Evolutionary conservation across 2,329 filamentous ascomycete species (phyloP).

Genomic region (Chaetomium sp.): DNA sequence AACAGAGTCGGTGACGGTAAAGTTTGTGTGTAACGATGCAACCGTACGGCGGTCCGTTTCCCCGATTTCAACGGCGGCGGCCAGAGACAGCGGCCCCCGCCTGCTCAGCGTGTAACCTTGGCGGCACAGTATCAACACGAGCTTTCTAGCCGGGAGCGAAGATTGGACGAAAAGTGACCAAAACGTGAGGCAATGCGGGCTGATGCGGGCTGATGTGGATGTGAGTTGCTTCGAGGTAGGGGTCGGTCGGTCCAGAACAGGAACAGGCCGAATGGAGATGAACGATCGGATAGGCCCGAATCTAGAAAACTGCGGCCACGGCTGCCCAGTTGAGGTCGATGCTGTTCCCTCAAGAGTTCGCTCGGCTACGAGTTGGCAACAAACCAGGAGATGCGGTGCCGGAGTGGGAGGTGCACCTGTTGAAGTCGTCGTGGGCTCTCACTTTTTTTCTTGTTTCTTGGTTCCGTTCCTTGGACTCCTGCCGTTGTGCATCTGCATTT

Average conservation of each 20-base stretch:
- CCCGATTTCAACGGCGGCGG: slow-evolving; percentile 7
- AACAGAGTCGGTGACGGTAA: slow-evolving; percentile 15
- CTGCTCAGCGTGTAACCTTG: slow-evolving; percentile 2
- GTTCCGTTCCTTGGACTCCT: slow-evolving; percentile 23
- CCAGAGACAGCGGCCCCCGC: slow-evolving; percentile 18
- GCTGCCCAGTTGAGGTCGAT: neutral
- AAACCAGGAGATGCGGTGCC: neutral
- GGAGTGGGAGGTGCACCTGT: slow-evolving; percentile 12
- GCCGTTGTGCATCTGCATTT: slow-evolving; percentile 29
- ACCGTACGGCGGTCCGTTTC: neutral
- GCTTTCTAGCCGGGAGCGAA: neutral
- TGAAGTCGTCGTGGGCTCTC: slow-evolving; percentile 16
- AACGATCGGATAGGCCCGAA: neutral
- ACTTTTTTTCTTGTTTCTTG: slow-evolving; percentile 29
- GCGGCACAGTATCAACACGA: slow-evolving; percentile 6
- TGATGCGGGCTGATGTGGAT: neutral
- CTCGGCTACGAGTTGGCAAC: neutral
- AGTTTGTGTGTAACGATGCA: slow-evolving; percentile 15
- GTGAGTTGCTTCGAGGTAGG: slow-evolving; percentile 1
- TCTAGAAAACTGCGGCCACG: neutral
- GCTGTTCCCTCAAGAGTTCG: neutral
- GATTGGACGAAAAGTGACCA: slow-evolving; percentile 1
- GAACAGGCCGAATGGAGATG: neutral
- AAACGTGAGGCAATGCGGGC: neutral
- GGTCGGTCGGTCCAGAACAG: neutral